Percentiles rank a stretch among this genome's conserved stretches.
Evolutionary conservation across 148 eudicot species (phyloP).

Genomic region (Pharnaceum exiguum): DNA sequence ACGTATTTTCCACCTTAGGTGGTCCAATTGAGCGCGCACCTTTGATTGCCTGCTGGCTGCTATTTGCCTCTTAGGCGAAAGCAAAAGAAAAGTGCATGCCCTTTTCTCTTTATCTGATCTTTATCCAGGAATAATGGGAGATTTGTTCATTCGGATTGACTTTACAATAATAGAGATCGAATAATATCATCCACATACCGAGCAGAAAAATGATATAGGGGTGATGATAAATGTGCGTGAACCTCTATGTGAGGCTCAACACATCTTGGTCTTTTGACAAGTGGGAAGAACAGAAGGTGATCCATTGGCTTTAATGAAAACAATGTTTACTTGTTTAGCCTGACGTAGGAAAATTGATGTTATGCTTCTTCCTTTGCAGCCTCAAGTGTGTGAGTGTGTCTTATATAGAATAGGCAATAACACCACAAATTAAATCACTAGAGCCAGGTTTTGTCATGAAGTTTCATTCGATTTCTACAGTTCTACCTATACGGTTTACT

Average conservation of each 20-base stretch:
- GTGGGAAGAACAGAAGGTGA: neutral
- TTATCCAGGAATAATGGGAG: constrained; percentile 1
- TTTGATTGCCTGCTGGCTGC: neutral
- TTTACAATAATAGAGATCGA: constrained; percentile 3
- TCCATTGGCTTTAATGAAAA: neutral
- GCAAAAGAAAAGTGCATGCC: constrained; percentile 3
- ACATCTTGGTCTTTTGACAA: constrained; percentile 13
- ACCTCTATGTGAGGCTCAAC: neutral
- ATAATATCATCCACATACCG: constrained; percentile 12
- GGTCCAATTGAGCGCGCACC: no score
- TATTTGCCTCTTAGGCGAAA: constrained; percentile 5
- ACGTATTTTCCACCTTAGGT: neutral
- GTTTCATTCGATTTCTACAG: no score
- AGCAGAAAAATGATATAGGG: neutral
- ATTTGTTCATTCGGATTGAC: constrained; percentile 1
- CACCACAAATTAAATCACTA: neutral
- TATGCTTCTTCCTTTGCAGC: no score
- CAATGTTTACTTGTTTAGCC: no score
- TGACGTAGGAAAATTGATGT: no score
- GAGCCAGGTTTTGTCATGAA: no score
- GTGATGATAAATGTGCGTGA: neutral
- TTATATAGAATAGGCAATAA: constrained; percentile 1
- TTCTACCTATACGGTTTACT: no score
- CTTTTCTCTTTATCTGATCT: neutral
- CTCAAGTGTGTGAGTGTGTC: no score